Percentiles rank a stretch among this genome's conserved stretches.
These are phyloP conservation scores for Penicillium diatomitis DNA, from an alignment of 495 filamentous ascomycete genomes.

Conservation along the genomic window DNA sequence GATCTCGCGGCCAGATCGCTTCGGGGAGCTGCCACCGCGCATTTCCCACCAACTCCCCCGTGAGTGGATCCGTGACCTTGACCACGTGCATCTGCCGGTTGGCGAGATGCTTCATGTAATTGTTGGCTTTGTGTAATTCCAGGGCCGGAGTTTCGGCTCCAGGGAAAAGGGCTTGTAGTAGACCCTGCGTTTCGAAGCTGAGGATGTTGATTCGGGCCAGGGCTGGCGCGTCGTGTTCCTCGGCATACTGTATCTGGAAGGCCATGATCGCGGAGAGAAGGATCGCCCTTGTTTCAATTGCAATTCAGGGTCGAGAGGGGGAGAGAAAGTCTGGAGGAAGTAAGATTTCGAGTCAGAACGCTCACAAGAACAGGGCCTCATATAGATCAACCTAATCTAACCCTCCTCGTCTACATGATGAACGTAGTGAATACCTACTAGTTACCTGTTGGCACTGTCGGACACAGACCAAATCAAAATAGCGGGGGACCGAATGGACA, in stretches of 20 bases:
- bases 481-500: too few relatives aligned
- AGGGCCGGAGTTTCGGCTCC: conserved; percentile 2
- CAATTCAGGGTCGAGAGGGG: too few relatives aligned
- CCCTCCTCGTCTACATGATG: too few relatives aligned
- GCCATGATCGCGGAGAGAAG: conserved; percentile 3
- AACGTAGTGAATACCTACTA: too few relatives aligned
- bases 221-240: conserved; percentile 11
- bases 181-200: conserved; percentile 8
- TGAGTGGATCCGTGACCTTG: conserved; percentile 11
- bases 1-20: not conserved
- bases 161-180: conserved; percentile 12
- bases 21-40: conserved; percentile 16
- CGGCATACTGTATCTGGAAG: conserved; percentile 13
- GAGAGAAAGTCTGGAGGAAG: too few relatives aligned
- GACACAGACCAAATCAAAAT: too few relatives aligned
- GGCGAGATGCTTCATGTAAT: conserved; percentile 17
- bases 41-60: conserved; percentile 10
- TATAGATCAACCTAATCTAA: too few relatives aligned
- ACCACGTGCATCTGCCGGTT: conserved; percentile 19
- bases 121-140: conserved; percentile 9
- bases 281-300: too few relatives aligned
- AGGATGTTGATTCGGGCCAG: conserved; percentile 16
- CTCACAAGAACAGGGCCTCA: too few relatives aligned
- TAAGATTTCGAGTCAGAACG: too few relatives aligned
- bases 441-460: too few relatives aligned